Base-by-base conservation (phyloP, 306 rosid genomes). In the Castanea sativa region DNA sequence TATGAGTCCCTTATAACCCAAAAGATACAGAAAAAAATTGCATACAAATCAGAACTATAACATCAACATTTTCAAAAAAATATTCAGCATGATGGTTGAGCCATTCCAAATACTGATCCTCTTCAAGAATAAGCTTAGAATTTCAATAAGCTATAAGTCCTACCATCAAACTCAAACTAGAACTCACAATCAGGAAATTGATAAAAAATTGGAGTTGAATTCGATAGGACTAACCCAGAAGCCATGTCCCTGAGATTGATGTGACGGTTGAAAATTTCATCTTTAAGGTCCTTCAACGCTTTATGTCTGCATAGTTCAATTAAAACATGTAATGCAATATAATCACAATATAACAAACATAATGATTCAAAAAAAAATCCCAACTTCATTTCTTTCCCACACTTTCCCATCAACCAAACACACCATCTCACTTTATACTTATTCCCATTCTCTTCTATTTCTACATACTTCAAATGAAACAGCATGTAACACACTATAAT, bases 151-250 rank as follows among this genome's bases (percentile, higher is more conserved):
- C 57, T 32, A 71, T 27, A 58, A 51, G 25, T 63, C 67, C 41
- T 49, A 11, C 57, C 32, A 23, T 35, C 52, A 67, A 77, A 82
- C 10, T 20, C 8, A 21, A 30, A 6, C 76, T 55, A 55, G 76
- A 68, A 15, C 43, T 74, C 6, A 84, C 79, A 72, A 51, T 58
- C 30, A 41, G 68, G 30, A 49, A 35, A 73, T 70, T 19, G 72
- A 65, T 55, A 69, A 21, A 15, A 32, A 33, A 12, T 43, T 23
- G 43, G 77, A 52, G 72, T 65, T 30, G 77, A n/a, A 76, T 67
- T 73, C 29, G 51, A n/a, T 60, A 73, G 75, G 76, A 95, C 96
- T 86, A 85, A 95, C 99, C 99, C 99, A 72, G 97, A 88, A 71
- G 97, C 82, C 95, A 92, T 56, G 63, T 91, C 92, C 85, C 78